A percentile compares a stretch with the other conserved stretches of the same genome.
These are phyloP conservation scores for Dactylellina cionopaga DNA, from an alignment of 2,329 filamentous ascomycete species.

Conservation along the genomic window DNA sequence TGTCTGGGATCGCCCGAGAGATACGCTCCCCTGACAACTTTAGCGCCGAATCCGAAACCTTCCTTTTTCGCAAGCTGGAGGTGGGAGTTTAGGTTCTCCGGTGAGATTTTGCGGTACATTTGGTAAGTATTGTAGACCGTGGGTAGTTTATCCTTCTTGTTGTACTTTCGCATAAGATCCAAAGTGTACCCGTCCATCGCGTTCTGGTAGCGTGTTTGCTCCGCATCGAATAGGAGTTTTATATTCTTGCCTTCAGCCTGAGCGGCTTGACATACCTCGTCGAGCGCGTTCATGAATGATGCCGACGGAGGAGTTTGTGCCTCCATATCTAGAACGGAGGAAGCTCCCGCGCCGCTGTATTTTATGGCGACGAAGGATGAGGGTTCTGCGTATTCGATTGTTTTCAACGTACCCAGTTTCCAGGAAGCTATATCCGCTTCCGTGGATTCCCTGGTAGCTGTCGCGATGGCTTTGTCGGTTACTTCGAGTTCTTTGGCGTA, in stretches of 20 bases:
- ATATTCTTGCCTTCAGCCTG: slow-evolving; percentile 76
- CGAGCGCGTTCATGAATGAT: slow-evolving; percentile 75
- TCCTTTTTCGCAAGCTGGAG: slow-evolving; percentile 69
- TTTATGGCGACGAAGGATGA: slow-evolving; percentile 69
- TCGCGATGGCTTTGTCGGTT: slow-evolving; percentile 62
- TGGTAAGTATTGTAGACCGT: slow-evolving; percentile 85
- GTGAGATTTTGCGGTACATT: slow-evolving; percentile 75
- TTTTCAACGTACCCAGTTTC: slow-evolving; percentile 76
- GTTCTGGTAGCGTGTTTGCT: slow-evolving; percentile 79
- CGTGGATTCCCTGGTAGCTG: slow-evolving; percentile 63
- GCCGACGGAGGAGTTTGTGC: slow-evolving; percentile 71
- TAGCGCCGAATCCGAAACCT: slow-evolving; percentile 75
- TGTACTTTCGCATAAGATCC: slow-evolving; percentile 79
- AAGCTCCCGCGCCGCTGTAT: slow-evolving; percentile 80
- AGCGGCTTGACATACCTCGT: slow-evolving; percentile 72
- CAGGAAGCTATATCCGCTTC: slow-evolving; percentile 74
- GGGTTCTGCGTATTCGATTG: slow-evolving; percentile 58
- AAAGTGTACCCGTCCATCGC: slow-evolving; percentile 77
- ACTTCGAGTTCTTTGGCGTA: slow-evolving; percentile 81
- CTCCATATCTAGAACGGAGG: slow-evolving; percentile 70
- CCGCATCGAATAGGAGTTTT: slow-evolving; percentile 82
- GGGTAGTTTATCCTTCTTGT: slow-evolving; percentile 69
- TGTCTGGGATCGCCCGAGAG: slow-evolving; percentile 75
- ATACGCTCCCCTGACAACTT: slow-evolving; percentile 80
- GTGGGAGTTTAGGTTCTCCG: slow-evolving; percentile 69